Evolutionary conservation across 306 rosid species (phyloP), one percentile per base, ranked within the genome.

Genomic region (Vigna unguiculata): DNA sequence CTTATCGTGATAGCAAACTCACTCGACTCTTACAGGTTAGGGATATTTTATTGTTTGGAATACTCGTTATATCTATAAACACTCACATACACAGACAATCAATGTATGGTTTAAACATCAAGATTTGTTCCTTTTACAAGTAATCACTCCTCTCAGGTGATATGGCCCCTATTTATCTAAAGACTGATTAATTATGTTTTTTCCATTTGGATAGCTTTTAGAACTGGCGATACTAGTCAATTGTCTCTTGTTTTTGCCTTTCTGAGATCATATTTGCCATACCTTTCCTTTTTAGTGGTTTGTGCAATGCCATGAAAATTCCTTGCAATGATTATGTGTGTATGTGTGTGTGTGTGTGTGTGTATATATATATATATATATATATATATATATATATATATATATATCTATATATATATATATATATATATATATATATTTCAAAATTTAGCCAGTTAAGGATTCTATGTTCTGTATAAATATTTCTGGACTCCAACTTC

Each of bases 11-110:
- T 79, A 91, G 97, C 87, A 91, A 91, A 83, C 93, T 91, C 69
- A 91, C 97, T 83, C 94, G 97, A 77, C 93, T 91, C 49, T 88
- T 91, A 86, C 97, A 91, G 97, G 97, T 91, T 53, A 74, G 86
- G 66, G 36, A 81, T 54, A 71, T 82, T 51, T 78, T 72, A 54
- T 61, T 58, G 24, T 24, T 77, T n/a, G 55, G 75, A 47, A 55
- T 49, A 58, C 38, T 57, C 41, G 41, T 81, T 65, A 25, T 52
- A 76, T 36, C 3, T 41, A 65, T 19, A 40, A 1, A 40, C 2
- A 20, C 17, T 11, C 25, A 40, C 5, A 12, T 11, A 20, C 17
- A 20, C 5, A 20, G 6, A 20, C 28, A 5, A 20, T 49, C 52
- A 34, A 34, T 63, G n/a, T 36, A 21, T 63, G 74, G 60, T 30